Conservation (phyloP, 257 asterid genomes). For the Jasminum sambac region DNA sequence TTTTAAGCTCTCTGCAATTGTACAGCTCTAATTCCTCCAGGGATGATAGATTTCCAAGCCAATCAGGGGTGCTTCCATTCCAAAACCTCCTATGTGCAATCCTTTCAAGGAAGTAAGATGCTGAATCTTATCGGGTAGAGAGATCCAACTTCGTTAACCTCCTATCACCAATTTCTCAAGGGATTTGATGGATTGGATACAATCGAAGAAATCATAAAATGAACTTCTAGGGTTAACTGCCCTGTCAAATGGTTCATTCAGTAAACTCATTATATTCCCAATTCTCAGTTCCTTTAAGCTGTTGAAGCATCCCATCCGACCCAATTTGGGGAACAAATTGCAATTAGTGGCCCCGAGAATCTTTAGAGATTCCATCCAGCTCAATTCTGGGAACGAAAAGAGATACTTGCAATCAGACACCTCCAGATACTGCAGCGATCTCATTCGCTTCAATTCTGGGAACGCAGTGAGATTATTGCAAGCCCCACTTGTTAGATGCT, state of each 20-base stretch:
- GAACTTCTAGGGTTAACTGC: no score
- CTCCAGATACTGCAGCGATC: fast-evolving
- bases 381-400: conserved; percentile 8
- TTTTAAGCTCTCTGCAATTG: not conserved
- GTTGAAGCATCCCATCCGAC: not conserved
- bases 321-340: conserved; percentile 1
- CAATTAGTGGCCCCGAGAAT: fast-evolving
- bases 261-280: not conserved
- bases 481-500: no score
- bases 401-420: not conserved
- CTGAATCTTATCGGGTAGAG: conserved; percentile 16
- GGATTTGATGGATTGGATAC: not conserved
- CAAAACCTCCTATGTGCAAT: not conserved
- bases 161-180: not conserved
- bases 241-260: no score
- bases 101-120: not conserved
- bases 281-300: not conserved
- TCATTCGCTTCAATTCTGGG: no score
- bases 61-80: conserved; percentile 18
- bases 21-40: not conserved
- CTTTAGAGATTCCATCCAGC: no score
- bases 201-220: not conserved
- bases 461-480: no score
- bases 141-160: conserved; percentile 11
- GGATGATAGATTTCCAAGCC: conserved; percentile 9